Conservation (phyloP, 2,329 filamentous ascomycete genomes). For the Aspergillus ochraceoroseus region DNA sequence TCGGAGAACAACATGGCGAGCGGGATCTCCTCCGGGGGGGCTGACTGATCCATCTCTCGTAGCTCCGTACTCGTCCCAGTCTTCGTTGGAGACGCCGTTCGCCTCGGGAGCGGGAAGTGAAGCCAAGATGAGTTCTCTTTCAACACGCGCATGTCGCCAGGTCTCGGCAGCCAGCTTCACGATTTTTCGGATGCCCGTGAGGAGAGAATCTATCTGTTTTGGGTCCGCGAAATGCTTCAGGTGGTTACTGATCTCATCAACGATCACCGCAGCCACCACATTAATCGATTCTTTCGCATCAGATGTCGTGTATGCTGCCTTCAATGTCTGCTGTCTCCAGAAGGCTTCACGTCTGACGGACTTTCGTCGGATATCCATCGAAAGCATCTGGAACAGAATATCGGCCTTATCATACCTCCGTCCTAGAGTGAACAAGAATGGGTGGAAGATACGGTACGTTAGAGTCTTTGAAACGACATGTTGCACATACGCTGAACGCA, state of each 20-base stretch:
- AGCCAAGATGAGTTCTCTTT: constrained; percentile 53
- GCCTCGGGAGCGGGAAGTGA: constrained; percentile 45
- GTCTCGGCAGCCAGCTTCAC: constrained; percentile 57
- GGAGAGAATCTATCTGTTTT: constrained; percentile 48
- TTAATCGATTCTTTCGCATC: constrained; percentile 55
- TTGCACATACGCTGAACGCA: constrained; percentile 52
- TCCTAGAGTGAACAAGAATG: constrained; percentile 54
- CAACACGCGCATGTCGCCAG: constrained; percentile 55
- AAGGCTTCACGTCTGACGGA: constrained; percentile 54
- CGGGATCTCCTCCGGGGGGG: constrained; percentile 20
- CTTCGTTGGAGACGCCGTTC: constrained; percentile 33
- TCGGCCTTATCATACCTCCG: constrained; percentile 54
- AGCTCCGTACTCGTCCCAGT: constrained; percentile 36
- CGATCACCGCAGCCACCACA: constrained; percentile 51
- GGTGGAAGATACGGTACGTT: constrained; percentile 53
- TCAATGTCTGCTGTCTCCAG: constrained; percentile 56
- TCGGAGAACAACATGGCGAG: constrained; percentile 46
- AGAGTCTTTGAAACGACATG: constrained; percentile 55
- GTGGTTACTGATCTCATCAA: constrained; percentile 54
- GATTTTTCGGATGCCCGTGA: constrained; percentile 50
- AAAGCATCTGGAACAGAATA: constrained; percentile 52
- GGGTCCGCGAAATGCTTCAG: constrained; percentile 53
- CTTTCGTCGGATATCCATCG: constrained; percentile 53
- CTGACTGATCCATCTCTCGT: constrained; percentile 18
- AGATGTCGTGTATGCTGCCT: constrained; percentile 53